Evolutionary conservation across 75 land plant species (phyloP).

Genomic region (Cupressus sempervirens): DNA sequence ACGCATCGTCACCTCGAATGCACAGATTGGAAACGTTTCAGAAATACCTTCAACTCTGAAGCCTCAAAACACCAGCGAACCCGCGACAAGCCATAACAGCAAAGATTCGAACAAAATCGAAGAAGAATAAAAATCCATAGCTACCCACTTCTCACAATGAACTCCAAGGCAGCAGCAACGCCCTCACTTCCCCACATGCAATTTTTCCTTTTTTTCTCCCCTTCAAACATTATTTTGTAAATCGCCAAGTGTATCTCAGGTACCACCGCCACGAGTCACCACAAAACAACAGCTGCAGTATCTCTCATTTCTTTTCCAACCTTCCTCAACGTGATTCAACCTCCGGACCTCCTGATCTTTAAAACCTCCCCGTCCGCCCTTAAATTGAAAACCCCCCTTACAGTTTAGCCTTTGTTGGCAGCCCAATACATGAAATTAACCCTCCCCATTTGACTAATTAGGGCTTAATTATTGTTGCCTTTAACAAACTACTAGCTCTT

Average conservation of each 20-base stretch:
- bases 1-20: not conserved
- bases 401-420: not conserved
- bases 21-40: not conserved
- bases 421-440: not conserved
- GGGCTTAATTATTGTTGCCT: not conserved
- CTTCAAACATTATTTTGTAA: not conserved
- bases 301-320: not conserved
- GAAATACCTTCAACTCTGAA: not conserved
- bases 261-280: constrained; percentile 1
- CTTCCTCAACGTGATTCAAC: not conserved
- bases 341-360: not conserved
- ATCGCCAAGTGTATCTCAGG: not conserved
- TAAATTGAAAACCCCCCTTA: not conserved
- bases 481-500: not conserved
- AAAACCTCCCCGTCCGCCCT: not conserved
- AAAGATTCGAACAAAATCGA: not conserved
- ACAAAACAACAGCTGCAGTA: not conserved
- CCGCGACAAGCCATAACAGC: not conserved
- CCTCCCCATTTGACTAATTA: not conserved
- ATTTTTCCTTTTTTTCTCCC: not conserved
- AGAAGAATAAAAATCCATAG: not conserved
- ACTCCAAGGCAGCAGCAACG: not conserved
- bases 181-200: constrained; percentile 3
- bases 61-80: not conserved
- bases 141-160: not conserved